A percentile compares a stretch with the other conserved stretches of the same genome.
Evolutionary conservation across 768 basidiomycete species (phyloP).

Genomic region (Lactarius evosmus): DNA sequence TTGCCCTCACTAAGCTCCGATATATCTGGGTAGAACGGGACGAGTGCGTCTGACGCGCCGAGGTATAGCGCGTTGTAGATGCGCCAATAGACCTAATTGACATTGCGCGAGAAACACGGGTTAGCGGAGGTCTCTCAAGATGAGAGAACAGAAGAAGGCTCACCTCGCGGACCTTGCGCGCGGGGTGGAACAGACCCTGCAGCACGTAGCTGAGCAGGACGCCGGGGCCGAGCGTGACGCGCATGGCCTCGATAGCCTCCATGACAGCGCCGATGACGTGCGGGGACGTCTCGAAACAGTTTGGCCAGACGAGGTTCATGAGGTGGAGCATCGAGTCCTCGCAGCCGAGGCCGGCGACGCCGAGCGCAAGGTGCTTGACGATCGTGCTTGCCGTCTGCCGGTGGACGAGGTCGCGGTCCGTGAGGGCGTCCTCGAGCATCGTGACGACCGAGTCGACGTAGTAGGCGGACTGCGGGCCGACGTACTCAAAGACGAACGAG

Average conservation of each 20-base stretch:
- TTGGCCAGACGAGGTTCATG: slow-evolving; percentile 99
- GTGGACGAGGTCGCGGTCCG: slow-evolving; percentile 97
- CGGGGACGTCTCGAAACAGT: slow-evolving; percentile 97
- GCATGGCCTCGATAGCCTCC: slow-evolving; percentile 98
- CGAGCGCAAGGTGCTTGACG: slow-evolving; percentile 95
- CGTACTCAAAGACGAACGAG: slow-evolving; percentile 99
- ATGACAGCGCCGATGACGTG: slow-evolving; percentile 98
- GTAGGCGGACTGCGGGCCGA: slow-evolving; percentile 93
- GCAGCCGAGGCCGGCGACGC: slow-evolving; percentile 94
- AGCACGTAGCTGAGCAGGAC: slow-evolving; percentile 88
- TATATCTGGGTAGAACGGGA: slow-evolving; percentile 93
- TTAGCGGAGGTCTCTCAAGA: not conserved
- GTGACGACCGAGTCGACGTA: slow-evolving; percentile 97
- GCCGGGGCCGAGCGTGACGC: slow-evolving; percentile 92
- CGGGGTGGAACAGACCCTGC: slow-evolving; percentile 96
- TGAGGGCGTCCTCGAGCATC: slow-evolving; percentile 96
- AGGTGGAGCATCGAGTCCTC: slow-evolving; percentile 98
- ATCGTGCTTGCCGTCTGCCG: slow-evolving; percentile 98
- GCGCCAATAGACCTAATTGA: slow-evolving; percentile 75
- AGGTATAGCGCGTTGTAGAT: slow-evolving; percentile 94
- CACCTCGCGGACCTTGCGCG: slow-evolving; percentile 94
- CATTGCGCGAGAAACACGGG: not conserved
- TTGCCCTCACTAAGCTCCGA: slow-evolving; percentile 86
- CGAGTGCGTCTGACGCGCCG: slow-evolving; percentile 85
- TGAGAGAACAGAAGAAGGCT: slow-evolving; percentile 24